Conservation (phyloP, 305 asterid species). For the Fraxinus paxiana region DNA sequence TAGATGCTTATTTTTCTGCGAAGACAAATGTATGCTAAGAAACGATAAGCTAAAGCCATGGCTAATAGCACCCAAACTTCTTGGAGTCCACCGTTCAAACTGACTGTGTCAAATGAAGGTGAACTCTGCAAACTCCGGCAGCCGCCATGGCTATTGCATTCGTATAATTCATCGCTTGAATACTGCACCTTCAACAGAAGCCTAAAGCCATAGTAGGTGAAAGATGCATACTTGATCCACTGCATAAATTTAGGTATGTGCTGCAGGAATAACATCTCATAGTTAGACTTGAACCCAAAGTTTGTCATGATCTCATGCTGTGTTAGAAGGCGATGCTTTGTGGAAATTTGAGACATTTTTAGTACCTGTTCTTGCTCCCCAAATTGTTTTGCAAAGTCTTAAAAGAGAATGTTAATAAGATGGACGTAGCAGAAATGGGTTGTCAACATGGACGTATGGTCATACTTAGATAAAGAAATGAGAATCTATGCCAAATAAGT, state of each 20-base stretch:
- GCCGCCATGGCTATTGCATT: conserved; percentile 62
- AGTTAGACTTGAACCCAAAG: background rate
- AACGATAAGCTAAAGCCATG: conserved; percentile 72
- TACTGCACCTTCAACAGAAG: conserved; percentile 82
- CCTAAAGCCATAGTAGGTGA: conserved; percentile 87
- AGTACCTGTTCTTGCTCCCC: background rate
- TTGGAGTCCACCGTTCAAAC: conserved; percentile 57
- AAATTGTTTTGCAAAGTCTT: background rate
- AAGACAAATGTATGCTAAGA: conserved; percentile 63
- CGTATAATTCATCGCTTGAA: conserved; percentile 61
- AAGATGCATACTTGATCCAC: conserved; percentile 83
- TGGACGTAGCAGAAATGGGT: background rate
- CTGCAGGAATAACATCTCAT: conserved; percentile 34
- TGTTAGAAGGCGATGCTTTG: background rate
- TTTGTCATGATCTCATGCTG: background rate
- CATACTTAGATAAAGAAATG: background rate
- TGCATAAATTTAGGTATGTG: conserved; percentile 80
- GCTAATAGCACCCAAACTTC: conserved; percentile 79
- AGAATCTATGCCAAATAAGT: background rate
- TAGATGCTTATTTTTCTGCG: conserved; percentile 47
- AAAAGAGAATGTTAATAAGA: background rate
- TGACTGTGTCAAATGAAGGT: conserved; percentile 77
- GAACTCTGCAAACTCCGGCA: conserved; percentile 72
- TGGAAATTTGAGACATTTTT: background rate
- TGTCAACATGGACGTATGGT: background rate